Evolutionary conservation across 2,329 filamentous ascomycete species (phyloP), one percentile per base, ranked within the genome.

Genomic region (Gliomastix tumulicola): DNA sequence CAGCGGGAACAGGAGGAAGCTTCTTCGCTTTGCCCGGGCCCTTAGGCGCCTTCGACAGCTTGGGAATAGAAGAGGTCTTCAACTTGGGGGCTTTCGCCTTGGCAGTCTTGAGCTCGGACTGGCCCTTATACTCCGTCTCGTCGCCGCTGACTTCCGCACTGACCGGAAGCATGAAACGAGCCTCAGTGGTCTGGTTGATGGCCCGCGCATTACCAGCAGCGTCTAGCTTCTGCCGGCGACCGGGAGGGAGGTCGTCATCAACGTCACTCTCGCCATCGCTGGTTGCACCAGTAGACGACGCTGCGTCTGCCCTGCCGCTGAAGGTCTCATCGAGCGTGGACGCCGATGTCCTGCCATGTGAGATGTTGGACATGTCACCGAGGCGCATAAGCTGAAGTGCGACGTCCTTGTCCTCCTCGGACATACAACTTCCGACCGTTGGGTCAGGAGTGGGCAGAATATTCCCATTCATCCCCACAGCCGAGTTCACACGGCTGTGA

Each of bases 361-460:
- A 42, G 53, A 94, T 84, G 56, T 94, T 94, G 39, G 88, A 92
- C 49, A 89, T 87, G 56, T 96, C 89, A 32, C 92, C 89, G 37
- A 98, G 76, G 49, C 90, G 84, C 82, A 98, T 97, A 52, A 98
- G 71, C 64, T 97, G 92, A 55, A 96, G 82, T 39, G 92, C 92
- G 43, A 97, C 92, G 62, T 98, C 92, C 55, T 82, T 82, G 49
- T 82, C 78, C 61, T 98, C 92, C 56, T 98, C 92, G 12, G 90
- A 97, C 60, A 98, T 90, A 59, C 88, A 94, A 63, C 90, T 97
- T 37, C 87, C 87, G 49, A 97, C 85, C 11, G 92, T 98, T n/a
- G 90, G 90, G 51, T 97, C 92, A 19, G 92, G 92, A 3, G 92
- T 98, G 16, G 89, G 89, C 44, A 96, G 69, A 48, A 94, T 76